A percentile compares a stretch with the other conserved stretches of the same genome.
Evolutionary conservation across 2,329 filamentous ascomycete genomes (phyloP).

Genomic region (Fusarium sp.): DNA sequence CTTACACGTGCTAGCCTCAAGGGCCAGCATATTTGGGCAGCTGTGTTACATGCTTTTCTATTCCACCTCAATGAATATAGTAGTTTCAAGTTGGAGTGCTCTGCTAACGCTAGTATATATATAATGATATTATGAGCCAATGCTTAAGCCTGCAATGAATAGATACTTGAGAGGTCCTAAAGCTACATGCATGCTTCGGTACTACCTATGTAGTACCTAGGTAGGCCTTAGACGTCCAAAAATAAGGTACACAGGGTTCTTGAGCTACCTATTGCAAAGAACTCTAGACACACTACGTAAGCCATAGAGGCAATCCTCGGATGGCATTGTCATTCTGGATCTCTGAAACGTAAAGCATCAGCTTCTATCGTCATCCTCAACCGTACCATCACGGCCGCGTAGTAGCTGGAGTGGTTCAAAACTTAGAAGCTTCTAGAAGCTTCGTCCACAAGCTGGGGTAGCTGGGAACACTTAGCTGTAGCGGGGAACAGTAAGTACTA

Average conservation of each 20-base stretch:
- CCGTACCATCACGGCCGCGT: neutral
- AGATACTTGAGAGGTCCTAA: no score
- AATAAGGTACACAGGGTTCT: no score
- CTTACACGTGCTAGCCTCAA: constrained; percentile 14
- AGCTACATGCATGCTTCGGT: no score
- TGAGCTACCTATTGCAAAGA: no score
- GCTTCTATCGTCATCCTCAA: neutral
- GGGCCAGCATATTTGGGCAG: neutral
- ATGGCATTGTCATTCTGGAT: neutral
- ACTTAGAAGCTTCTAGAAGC: constrained; percentile 46
- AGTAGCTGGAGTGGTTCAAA: neutral
- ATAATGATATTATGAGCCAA: no score
- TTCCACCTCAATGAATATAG: neutral
- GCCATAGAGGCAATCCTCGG: no score
- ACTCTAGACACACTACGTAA: no score
- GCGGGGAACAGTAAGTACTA: constrained; percentile 9
- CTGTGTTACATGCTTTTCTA: neutral
- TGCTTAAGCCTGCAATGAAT: no score
- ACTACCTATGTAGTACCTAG: no score
- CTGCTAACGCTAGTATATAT: no score
- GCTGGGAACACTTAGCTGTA: constrained; percentile 27
- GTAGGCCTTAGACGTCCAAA: no score
- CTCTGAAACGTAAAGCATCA: neutral
- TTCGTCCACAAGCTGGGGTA: constrained; percentile 31
- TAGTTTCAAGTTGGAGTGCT: no score